A percentile compares a stretch with the other conserved stretches of the same genome.
Conservation (phyloP, 305 asterid species). For the Rubia tinctorum region DNA sequence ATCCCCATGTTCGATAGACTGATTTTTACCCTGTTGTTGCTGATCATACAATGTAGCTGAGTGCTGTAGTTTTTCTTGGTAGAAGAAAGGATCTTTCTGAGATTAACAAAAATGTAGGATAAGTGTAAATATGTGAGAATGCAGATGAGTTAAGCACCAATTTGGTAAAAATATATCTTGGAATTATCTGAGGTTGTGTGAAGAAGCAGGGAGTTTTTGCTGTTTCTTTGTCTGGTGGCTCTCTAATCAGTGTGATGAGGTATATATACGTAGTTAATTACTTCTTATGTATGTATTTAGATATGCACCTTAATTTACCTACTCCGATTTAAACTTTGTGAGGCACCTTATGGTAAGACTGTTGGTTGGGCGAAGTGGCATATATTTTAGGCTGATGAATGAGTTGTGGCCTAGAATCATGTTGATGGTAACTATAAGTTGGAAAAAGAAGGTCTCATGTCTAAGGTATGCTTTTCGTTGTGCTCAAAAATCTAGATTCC, state of each 20-base stretch:
- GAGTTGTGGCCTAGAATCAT: constrained; percentile 81
- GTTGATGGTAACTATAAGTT: constrained; percentile 89
- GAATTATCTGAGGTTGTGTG: constrained; percentile 79
- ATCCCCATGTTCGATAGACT: not conserved
- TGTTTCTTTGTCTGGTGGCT: constrained; percentile 88
- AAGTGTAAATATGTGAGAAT: constrained; percentile 63
- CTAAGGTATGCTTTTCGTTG: constrained; percentile 56
- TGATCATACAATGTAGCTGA: constrained; percentile 26
- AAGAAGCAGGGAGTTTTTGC: constrained; percentile 82
- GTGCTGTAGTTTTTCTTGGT: too few relatives aligned
- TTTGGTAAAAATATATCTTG: constrained; percentile 79
- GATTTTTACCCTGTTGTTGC: not conserved
- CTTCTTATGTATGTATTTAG: not conserved
- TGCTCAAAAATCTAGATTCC: not conserved
- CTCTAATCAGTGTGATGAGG: constrained; percentile 75
- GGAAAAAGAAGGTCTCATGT: constrained; percentile 64
- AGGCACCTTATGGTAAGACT: constrained; percentile 81
- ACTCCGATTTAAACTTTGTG: constrained; percentile 53
- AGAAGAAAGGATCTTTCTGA: constrained; percentile 58
- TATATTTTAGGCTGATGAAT: constrained; percentile 89
- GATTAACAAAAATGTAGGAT: constrained; percentile 49
- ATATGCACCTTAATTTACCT: constrained; percentile 4
- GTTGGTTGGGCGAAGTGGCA: constrained; percentile 96
- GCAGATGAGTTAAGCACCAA: constrained; percentile 60
- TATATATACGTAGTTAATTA: constrained; percentile 24